Percentiles rank a stretch among this genome's conserved stretches.
Conservation (phyloP, 2,329 filamentous ascomycete genomes). For the Zalaria obscura region DNA sequence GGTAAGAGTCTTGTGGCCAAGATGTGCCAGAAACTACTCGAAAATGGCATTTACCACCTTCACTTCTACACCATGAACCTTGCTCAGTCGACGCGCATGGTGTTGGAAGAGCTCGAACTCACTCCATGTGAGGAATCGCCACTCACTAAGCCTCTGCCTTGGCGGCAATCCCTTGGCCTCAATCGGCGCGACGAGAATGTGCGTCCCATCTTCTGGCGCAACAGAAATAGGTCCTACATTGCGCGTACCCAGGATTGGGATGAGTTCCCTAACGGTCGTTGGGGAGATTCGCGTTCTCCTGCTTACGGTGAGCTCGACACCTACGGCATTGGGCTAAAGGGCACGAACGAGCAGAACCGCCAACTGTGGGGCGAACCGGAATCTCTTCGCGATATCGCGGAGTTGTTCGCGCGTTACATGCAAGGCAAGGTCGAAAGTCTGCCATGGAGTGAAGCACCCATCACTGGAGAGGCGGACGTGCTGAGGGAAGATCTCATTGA, state of each 20-base stretch:
- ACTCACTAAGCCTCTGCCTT: conserved; percentile 79
- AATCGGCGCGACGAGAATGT: conserved; percentile 88
- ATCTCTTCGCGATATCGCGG: conserved; percentile 63
- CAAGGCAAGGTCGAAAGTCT: conserved; percentile 65
- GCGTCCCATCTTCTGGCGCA: conserved; percentile 96
- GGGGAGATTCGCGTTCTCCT: conserved; percentile 92
- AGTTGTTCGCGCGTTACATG: conserved; percentile 76
- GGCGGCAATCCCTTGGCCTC: conserved; percentile 86
- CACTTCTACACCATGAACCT: conserved; percentile 99
- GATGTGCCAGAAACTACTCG: conserved; percentile 76
- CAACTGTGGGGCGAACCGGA: conserved; percentile 85
- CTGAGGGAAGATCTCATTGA: conserved; percentile 66
- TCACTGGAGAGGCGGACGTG: conserved; percentile 65
- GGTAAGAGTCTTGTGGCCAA: conserved; percentile 78
- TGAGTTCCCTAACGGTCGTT: conserved; percentile 95
- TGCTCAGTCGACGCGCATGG: conserved; percentile 82
- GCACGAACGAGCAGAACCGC: conserved; percentile 89
- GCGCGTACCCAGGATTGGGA: conserved; percentile 97
- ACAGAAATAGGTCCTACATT: conserved; percentile 90
- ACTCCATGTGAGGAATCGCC: conserved; percentile 65
- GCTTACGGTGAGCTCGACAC: conserved; percentile 92
- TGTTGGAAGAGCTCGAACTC: conserved; percentile 78
- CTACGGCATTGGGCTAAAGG: conserved; percentile 86
- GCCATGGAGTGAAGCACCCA: conserved; percentile 86
- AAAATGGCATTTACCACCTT: conserved; percentile 66